Percentiles rank a stretch among this genome's conserved stretches.
Evolutionary conservation across 2,329 filamentous ascomycete genomes (phyloP).

Genomic region (Aspergillus nomiae): DNA sequence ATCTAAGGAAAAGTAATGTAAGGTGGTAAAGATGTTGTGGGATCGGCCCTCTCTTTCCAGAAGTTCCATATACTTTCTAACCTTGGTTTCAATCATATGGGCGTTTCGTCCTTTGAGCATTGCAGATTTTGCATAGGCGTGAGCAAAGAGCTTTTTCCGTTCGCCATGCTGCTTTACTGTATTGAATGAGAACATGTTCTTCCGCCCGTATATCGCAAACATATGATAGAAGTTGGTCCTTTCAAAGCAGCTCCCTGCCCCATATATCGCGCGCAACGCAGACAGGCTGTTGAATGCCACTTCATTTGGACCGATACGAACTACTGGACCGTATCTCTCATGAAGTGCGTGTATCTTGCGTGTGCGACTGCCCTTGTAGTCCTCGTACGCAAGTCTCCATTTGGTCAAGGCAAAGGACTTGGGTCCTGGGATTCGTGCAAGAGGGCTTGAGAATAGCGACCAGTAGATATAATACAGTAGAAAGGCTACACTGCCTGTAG

Average conservation of each 20-base stretch:
- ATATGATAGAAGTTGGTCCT: slow-evolving; percentile 57
- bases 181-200: slow-evolving; percentile 57
- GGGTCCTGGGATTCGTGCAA: slow-evolving; percentile 35
- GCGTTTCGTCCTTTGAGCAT: slow-evolving; percentile 41
- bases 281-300: slow-evolving; percentile 48
- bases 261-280: slow-evolving; percentile 57
- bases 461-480: neutral
- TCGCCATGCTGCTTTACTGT: slow-evolving; percentile 48
- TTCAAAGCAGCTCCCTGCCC: slow-evolving; percentile 54
- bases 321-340: slow-evolving; percentile 47
- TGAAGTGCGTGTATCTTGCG: slow-evolving; percentile 48
- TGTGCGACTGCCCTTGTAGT: slow-evolving; percentile 48
- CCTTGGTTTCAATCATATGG: slow-evolving; percentile 44
- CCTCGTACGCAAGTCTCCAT: slow-evolving; percentile 51
- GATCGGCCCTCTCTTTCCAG: slow-evolving; percentile 39
- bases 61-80: slow-evolving; percentile 43
- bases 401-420: slow-evolving; percentile 45
- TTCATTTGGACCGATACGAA: slow-evolving; percentile 53
- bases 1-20: slow-evolving; percentile 59
- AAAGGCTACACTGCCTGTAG: neutral
- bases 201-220: slow-evolving; percentile 56
- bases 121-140: slow-evolving; percentile 56
- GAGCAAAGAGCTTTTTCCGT: slow-evolving; percentile 55
- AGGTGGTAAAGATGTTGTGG: slow-evolving; percentile 49
- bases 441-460: neutral